Base-by-base conservation (phyloP, 306 rosid genomes). In the Vigna radiata region DNA sequence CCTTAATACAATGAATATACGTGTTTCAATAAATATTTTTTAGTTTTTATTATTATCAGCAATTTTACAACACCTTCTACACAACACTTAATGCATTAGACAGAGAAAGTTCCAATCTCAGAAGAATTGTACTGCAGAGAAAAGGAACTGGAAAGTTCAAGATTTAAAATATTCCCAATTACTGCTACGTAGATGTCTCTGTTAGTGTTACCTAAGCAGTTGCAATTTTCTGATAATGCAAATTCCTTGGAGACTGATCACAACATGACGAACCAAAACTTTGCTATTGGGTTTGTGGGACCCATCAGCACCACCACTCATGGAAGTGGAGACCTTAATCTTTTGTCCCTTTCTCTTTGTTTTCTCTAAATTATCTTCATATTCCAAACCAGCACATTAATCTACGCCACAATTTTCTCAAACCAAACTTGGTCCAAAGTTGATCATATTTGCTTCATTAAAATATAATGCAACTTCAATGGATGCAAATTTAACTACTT, bases 231-330 rank as follows among this genome's bases (percentile, higher is more conserved):
- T 72, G 27, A 49, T 73, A 52, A 79, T 69, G 61, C 81, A 69
- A 77, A 79, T 63, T 63, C 52, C 79, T 75, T 61, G 54, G 23
- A 31, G 15, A 62, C 17, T 61, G 25, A 46, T 66, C 63, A 68
- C 66, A 79, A 79, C 81, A 70, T 75, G 87, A 75, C 87, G 72
- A 75, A 75, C 65, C 29, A 0, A 79, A 79, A 76, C 84, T 83
- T 79, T 79, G 79, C 48, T 53, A 53, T 54, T 43, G 27, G 66
- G 52, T 68, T 31, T 0, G 75, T 53, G 70, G 83, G 85, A 72
- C 43, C 85, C 85, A 81, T 49, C 37, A 33, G 4, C 59, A 70
- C 60, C 67, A 64, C 75, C 16, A 74, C 56, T 41, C 37, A 47
- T 64, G 66, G 71, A 77, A 71, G n/a, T 69, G 50, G 82, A 63